Evolutionary conservation across 805 yeast genomes (phyloP).

Genomic region (baker's yeast (Saccharomyces cerevisiae)): DNA sequence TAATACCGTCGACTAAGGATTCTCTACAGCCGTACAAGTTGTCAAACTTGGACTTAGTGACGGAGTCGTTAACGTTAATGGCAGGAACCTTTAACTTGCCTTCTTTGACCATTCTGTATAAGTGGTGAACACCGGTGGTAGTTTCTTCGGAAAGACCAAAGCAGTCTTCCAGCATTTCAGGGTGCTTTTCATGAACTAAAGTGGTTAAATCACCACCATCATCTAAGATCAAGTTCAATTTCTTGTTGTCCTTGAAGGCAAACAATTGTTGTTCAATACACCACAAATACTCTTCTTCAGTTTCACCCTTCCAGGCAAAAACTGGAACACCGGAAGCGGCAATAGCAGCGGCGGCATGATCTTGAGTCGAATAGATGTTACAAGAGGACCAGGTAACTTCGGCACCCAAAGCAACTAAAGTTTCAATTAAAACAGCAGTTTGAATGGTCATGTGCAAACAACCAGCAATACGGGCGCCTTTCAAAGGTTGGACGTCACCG

Average conservation of each 20-base stretch:
- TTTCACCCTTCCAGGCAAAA: conserved; percentile 99
- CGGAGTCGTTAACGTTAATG: conserved; percentile 97
- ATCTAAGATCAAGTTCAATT: conserved; percentile 93
- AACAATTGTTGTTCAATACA: conserved; percentile 98
- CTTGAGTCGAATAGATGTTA: conserved; percentile 99
- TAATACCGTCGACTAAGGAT: conserved; percentile 96
- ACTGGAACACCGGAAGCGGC: conserved; percentile 99
- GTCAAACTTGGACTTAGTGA: conserved; percentile 98
- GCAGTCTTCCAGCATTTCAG: conserved; percentile 92
- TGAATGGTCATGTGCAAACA: conserved; percentile 99
- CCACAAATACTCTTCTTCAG: conserved; percentile 99
- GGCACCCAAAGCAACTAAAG: conserved; percentile 94
- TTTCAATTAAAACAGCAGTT: conserved; percentile 97
- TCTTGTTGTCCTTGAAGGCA: conserved; percentile 92
- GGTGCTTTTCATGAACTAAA: conserved; percentile 94
- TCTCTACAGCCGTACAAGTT: conserved; percentile 99
- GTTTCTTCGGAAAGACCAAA: conserved; percentile 97
- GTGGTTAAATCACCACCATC: conserved; percentile 99
- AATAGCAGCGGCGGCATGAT: conserved; percentile 99
- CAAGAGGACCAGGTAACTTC: conserved; percentile 99
- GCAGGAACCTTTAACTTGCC: conserved; percentile 93
- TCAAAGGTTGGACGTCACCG: conserved; percentile 87
- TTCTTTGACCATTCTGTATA: conserved; percentile 91
- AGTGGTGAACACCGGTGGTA: conserved; percentile 99
- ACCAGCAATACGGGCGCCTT: conserved; percentile 98